Base-by-base conservation (phyloP, 164 flowering plant species). In the Annona cherimola region DNA sequence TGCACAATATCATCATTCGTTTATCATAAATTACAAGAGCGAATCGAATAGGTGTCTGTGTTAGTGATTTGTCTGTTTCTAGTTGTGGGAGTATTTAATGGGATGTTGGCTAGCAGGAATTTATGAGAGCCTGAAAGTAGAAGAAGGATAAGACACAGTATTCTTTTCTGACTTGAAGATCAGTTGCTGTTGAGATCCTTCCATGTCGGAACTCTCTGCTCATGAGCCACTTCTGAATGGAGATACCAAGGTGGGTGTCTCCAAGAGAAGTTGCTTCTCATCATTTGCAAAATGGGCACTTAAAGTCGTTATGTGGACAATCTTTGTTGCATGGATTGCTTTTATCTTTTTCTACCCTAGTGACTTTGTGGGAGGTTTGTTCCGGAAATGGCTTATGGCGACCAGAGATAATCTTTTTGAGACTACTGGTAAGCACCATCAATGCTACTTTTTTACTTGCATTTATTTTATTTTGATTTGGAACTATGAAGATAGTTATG, bases 311-410 rank as follows among this genome's bases (percentile, higher is more conserved):
- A 87, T 92, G 82, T 89, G 91, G 95, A 81, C 65, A 12, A 39
- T 87, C 60, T 86, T 92, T 72, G 5, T 87, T 68, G 46, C 76
- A 1, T 94, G 97, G 98, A 79, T 78, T 75, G 72, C 82, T 63
- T 14, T 88, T 18, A 79, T 88, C 19, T 86, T 92, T 71, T 71
- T 87, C 44, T 79, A 63, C 59, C 98, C 98, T 2, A 45, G 83
- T 39, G 75, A 82, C 42, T 74, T 77, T 18, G 77, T 72, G 43
- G 55, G 26, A 20, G 42, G 55, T 14, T 18, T 84, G 62, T 66
- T 63, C 44, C 4, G 1, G 63, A 81, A 76, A 68, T 80, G 76
- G 81, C 43, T 61, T 57, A 5, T 3, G 1, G 79, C 79, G 39
- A 74, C 84, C 42, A 1, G 18, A 5, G 79, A 77, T 42, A 76